Percentiles rank a stretch among this genome's conserved stretches.
These are phyloP conservation scores for Aschersonia sp. DNA, from an alignment of 2,329 filamentous ascomycete species.

Conservation along the genomic window DNA sequence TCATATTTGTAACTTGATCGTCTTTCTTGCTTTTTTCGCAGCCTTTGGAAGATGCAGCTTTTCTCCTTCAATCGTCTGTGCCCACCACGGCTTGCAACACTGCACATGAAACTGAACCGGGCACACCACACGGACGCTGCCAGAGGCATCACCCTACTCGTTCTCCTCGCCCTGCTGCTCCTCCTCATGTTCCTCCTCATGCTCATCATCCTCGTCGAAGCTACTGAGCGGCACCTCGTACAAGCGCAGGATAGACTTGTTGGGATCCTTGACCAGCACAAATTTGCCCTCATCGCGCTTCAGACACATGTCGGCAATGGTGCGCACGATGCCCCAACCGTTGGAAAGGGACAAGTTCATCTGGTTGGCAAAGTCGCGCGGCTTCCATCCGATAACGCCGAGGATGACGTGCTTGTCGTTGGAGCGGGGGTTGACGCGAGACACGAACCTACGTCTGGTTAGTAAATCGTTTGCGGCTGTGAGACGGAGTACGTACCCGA, in stretches of 20 bases:
- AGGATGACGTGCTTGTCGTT: constrained; percentile 92
- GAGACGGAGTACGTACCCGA: constrained; percentile 50
- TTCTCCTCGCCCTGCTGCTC: constrained; percentile 25
- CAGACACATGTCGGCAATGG: constrained; percentile 88
- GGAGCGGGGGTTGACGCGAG: constrained; percentile 79
- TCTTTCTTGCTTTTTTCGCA: too few species aligned
- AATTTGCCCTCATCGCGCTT: constrained; percentile 69
- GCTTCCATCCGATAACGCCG: constrained; percentile 95
- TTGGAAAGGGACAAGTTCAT: constrained; percentile 97
- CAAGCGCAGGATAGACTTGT: constrained; percentile 86
- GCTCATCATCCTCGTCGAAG: constrained; percentile 82
- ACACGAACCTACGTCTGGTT: constrained; percentile 61
- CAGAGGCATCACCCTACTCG: constrained; percentile 9
- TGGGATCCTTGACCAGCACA: constrained; percentile 78
- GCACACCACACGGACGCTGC: neutral
- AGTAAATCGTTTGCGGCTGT: constrained; percentile 5
- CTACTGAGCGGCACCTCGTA: constrained; percentile 82
- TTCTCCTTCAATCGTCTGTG: too few species aligned
- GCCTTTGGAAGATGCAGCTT: too few species aligned
- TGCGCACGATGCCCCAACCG: constrained; percentile 97
- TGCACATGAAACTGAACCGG: neutral
- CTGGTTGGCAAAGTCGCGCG: constrained; percentile 87
- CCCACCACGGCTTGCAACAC: neutral
- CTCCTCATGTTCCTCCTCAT: constrained; percentile 38
- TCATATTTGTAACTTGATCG: too few species aligned